Evolutionary conservation across 208 protist genomes (phyloP).

Genomic region (Trypanosoma caninum): DNA sequence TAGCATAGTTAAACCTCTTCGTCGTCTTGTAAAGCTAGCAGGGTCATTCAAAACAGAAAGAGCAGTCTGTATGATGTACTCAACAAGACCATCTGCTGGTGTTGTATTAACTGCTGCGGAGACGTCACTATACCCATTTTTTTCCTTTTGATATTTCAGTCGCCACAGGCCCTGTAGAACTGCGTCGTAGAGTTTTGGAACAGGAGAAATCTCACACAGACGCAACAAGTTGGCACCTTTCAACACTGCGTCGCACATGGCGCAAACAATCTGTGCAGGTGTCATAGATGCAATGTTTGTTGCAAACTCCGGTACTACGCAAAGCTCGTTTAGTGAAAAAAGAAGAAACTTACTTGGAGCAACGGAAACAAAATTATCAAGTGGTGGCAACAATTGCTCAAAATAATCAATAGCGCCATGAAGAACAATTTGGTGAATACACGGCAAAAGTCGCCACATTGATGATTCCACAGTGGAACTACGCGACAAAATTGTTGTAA

Average conservation of each 20-base stretch:
- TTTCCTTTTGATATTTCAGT: conserved; percentile 16
- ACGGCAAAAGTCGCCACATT: conserved; percentile 69
- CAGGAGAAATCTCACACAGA: conserved; percentile 51
- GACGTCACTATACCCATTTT: neutral
- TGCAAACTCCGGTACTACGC: conserved; percentile 28
- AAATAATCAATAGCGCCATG: conserved; percentile 87
- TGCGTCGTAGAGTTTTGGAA: conserved; percentile 66
- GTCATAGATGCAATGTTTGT: conserved; percentile 27
- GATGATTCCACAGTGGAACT: conserved; percentile 54
- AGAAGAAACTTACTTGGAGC: conserved; percentile 68
- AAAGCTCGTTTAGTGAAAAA: conserved; percentile 33
- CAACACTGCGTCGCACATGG: conserved; percentile 61
- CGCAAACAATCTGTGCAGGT: conserved; percentile 64
- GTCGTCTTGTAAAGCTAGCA: conserved; percentile 13
- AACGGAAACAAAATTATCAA: conserved; percentile 90
- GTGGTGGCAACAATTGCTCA: conserved; percentile 71
- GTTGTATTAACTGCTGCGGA: neutral
- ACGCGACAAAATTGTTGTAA: conserved; percentile 80
- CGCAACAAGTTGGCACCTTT: conserved; percentile 26
- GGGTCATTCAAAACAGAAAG: conserved; percentile 24
- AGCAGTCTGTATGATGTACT: conserved; percentile 34
- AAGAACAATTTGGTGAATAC: conserved; percentile 55
- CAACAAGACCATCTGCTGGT: conserved; percentile 23
- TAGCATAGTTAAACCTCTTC: conserved; percentile 51
- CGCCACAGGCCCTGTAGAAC: conserved; percentile 69